Evolutionary conservation across 1,284 basidiomycete species (phyloP).

Genomic region (Wolfiporia cocos): DNA sequence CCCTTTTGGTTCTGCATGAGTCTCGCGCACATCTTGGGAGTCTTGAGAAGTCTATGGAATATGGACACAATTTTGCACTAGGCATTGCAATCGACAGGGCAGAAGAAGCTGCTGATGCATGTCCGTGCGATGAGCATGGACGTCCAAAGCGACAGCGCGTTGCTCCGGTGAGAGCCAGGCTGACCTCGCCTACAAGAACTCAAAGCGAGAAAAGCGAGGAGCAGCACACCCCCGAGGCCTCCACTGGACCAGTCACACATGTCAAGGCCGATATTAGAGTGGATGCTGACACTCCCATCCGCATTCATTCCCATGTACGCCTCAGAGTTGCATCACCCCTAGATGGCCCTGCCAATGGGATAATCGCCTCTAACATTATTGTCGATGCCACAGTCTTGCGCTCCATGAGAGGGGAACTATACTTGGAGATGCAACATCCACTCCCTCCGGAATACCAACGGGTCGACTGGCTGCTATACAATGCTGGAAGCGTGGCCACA

Average conservation of each 20-base stretch:
- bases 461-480: constrained; percentile 60
- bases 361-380: constrained; percentile 30
- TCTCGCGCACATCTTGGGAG: constrained; percentile 24
- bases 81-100: constrained; percentile 53
- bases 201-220: not conserved
- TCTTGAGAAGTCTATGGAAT: constrained; percentile 26
- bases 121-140: constrained; percentile 56
- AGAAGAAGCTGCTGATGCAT: constrained; percentile 59
- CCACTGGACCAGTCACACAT: constrained; percentile 5
- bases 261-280: constrained; percentile 49
- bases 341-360: constrained; percentile 36
- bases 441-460: constrained; percentile 49
- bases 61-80: constrained; percentile 48
- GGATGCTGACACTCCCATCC: constrained; percentile 39
- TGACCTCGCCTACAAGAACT: constrained; percentile 9
- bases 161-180: constrained; percentile 15
- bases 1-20: constrained; percentile 52
- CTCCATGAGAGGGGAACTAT: constrained; percentile 44
- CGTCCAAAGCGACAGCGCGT: constrained; percentile 24
- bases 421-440: constrained; percentile 45
- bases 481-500: constrained; percentile 56
- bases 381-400: constrained; percentile 51
- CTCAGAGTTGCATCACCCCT: constrained; percentile 51
- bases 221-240: not conserved
- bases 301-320: constrained; percentile 58